A percentile compares a stretch with the other conserved stretches of the same genome.
These are phyloP conservation scores for Poa annua DNA, from an alignment of 176 grass and related monocot genomes.

Conservation along the genomic window DNA sequence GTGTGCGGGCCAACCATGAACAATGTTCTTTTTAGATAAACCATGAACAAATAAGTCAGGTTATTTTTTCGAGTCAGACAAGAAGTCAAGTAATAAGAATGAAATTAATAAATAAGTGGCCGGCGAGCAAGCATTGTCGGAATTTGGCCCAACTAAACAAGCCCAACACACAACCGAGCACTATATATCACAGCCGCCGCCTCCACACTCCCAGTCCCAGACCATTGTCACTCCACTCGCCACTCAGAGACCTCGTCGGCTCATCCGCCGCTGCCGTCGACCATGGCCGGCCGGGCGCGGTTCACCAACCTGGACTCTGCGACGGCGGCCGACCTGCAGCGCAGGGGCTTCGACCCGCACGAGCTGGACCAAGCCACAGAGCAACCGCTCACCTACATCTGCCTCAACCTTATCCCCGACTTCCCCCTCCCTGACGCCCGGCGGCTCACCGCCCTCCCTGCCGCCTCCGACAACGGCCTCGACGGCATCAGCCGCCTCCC, in stretches of 20 bases:
- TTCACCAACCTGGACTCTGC: conserved; percentile 10
- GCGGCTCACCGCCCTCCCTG: neutral
- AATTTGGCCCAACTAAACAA: too few species aligned
- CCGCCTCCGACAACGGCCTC: neutral
- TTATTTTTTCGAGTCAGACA: too few species aligned
- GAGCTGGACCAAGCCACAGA: neutral
- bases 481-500: conserved; percentile 27
- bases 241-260: neutral
- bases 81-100: too few species aligned
- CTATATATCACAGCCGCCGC: too few species aligned
- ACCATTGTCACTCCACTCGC: neutral
- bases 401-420: neutral
- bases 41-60: too few species aligned
- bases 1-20: too few species aligned
- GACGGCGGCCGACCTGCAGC: neutral
- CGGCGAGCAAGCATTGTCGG: too few species aligned
- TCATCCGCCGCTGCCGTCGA: neutral
- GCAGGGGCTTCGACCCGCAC: neutral
- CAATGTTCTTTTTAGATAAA: too few species aligned
- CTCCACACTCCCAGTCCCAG: neutral
- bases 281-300: neutral
- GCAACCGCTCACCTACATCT: neutral
- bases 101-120: too few species aligned
- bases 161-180: too few species aligned
- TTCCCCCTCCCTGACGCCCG: neutral